Evolutionary conservation across 2,329 filamentous ascomycete species (phyloP).

Genomic region (Fusarium scirpi): DNA sequence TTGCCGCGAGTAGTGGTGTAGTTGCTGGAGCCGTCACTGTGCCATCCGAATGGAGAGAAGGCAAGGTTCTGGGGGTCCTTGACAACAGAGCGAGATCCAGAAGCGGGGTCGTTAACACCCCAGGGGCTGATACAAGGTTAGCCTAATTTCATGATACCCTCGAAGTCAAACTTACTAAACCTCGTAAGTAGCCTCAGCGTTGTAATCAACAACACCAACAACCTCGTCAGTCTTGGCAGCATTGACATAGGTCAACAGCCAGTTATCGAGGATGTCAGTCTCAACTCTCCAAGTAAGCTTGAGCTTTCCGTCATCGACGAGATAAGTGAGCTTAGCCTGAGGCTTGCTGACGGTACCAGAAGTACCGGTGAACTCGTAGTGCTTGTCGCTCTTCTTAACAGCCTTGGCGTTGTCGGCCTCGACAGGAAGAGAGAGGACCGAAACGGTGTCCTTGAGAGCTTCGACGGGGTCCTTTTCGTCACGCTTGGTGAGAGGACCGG

Average conservation of each 20-base stretch:
- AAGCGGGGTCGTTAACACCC: conserved; percentile 66
- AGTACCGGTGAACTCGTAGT: conserved; percentile 60
- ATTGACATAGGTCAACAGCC: conserved; percentile 70
- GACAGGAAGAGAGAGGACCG: conserved; percentile 51
- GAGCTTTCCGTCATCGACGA: conserved; percentile 62
- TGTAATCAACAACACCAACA: conserved; percentile 68
- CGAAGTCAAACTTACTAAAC: conserved; percentile 57
- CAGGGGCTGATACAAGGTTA: conserved; percentile 54
- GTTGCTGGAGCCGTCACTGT: conserved; percentile 58
- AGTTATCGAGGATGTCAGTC: conserved; percentile 68
- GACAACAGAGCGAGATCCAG: conserved; percentile 58
- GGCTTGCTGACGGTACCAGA: conserved; percentile 64
- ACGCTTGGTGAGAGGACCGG: conserved; percentile 56
- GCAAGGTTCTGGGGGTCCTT: conserved; percentile 61
- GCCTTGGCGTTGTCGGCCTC: conserved; percentile 45
- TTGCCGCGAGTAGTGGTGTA: conserved; percentile 69
- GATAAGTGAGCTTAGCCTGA: conserved; percentile 67
- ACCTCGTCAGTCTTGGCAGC: conserved; percentile 60
- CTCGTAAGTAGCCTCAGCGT: conserved; percentile 65
- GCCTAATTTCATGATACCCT: rapidly evolving
- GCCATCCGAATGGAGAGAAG: conserved; percentile 66
- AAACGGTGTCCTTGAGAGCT: conserved; percentile 57
- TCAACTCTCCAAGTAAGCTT: conserved; percentile 68
- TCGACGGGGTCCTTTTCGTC: conserved; percentile 57
- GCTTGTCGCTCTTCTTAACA: conserved; percentile 46